These are phyloP conservation scores for Alternaria triticina DNA, from an alignment of 2,329 filamentous ascomycete genomes.

Conservation along the genomic window DNA sequence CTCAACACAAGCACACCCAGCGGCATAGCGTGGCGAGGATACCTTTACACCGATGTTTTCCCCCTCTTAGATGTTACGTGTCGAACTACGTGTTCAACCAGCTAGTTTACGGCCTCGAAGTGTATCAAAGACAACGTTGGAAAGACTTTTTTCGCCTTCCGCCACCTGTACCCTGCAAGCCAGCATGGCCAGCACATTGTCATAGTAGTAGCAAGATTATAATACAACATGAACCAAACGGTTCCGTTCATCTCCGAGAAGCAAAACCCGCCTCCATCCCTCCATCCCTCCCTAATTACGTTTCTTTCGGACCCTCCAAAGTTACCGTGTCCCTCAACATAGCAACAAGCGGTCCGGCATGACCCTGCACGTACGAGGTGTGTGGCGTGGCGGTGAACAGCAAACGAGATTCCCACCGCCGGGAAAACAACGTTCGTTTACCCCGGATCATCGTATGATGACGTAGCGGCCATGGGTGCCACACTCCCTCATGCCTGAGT, in stretches of 20 bases:
- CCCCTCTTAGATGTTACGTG: conserved; percentile 3
- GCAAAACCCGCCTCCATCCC: not conserved
- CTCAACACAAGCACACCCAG: conserved; percentile 8
- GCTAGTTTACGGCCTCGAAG: conserved; percentile 1
- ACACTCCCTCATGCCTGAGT: conserved; percentile 1
- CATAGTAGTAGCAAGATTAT: conserved; percentile 14
- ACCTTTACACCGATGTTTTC: conserved; percentile 15
- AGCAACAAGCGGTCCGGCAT: conserved; percentile 21
- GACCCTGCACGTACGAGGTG: conserved; percentile 5
- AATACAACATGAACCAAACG: not conserved
- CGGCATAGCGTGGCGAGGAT: conserved; percentile 35
- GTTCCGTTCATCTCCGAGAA: conserved; percentile 18
- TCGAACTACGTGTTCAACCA: not conserved
- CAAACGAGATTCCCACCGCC: conserved; percentile 27
- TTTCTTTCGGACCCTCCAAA: conserved; percentile 2
- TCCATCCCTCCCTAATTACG: conserved; percentile 20
- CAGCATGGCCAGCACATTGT: conserved; percentile 11
- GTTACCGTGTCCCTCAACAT: conserved; percentile 15
- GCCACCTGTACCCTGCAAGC: conserved; percentile 21
- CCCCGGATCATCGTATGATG: conserved; percentile 32
- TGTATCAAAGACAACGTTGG: conserved; percentile 17
- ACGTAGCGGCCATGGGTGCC: conserved; percentile 28
- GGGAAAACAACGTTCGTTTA: conserved; percentile 17
- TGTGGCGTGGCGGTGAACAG: conserved; percentile 37
- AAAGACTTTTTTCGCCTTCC: conserved; percentile 16